Evolutionary conservation across 2,329 filamentous ascomycete species (phyloP), one percentile per base, ranked within the genome.

Genomic region (Cytospora leucostoma): DNA sequence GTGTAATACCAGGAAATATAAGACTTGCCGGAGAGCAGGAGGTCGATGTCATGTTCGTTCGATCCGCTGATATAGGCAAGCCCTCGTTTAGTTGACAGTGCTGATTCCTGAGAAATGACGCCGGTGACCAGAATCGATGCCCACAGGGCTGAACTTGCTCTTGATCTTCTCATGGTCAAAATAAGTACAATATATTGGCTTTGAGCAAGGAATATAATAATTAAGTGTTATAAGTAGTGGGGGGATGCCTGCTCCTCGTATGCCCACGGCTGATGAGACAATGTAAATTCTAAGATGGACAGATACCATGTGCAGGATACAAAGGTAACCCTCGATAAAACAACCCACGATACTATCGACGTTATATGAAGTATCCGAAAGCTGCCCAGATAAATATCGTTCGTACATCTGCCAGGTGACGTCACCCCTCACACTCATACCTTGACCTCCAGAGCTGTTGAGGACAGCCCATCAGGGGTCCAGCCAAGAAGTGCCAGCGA

Each of bases 1-100:
- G 76, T 79, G 60, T 78, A 79, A 66, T 79, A 79, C 77, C 77
- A 79, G 0, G 71, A 67, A 13, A 79, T 72, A 7, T 74, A 70
- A 0, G 77, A 78, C 32, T 74, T 69, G 17, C 71, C 69, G 0
- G 77, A 78, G 1, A 74, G 62, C 0, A 79, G 61, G 1, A 78
- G 68, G n/a, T 71, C 63, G 49, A 71, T 72, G 60, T 79, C 77
- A 0, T 72, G 58, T 37, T 65, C 34, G 56, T 71, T 66, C 0
- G 65, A 55, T 54, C 68, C 66, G 64, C 64, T 61, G 19, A 68
- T 65, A 51, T 72, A 73, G 17, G 69, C 69, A 53, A 73, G 64
- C 35, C 72, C 72, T 47, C 71, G 69, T 56, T 74, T 74, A 7
- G 70, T 61, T 37, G 54, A 12, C 21, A 57, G 52, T 7, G 50